These are phyloP conservation scores for Macaranga tanarius DNA, from an alignment of 441 rosid species.

Conservation along the genomic window DNA sequence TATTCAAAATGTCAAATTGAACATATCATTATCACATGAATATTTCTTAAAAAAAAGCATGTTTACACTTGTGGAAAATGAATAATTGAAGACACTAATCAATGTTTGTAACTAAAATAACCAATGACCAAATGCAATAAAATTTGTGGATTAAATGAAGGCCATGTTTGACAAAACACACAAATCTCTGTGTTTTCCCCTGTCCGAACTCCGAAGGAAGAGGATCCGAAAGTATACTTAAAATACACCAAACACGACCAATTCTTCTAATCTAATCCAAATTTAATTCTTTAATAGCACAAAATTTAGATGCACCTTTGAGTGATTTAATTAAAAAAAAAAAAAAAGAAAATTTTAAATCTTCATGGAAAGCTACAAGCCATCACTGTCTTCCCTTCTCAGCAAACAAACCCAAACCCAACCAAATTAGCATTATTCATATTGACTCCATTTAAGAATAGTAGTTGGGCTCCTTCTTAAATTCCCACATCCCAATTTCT, in stretches of 20 bases:
- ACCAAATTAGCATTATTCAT: not conserved
- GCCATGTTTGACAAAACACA: no score
- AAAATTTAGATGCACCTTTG: not conserved
- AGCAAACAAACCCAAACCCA: slow-evolving; percentile 12
- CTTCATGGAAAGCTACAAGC: not conserved
- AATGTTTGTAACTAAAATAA: no score
- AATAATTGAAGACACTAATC: no score
- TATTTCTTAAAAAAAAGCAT: no score
- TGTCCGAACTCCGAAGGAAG: not conserved
- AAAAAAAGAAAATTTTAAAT: no score
- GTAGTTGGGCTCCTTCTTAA: not conserved
- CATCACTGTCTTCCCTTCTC: slow-evolving; percentile 7
- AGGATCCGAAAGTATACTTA: not conserved
- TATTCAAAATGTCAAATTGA: no score
- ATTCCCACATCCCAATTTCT: not conserved
- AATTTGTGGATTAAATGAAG: not conserved
- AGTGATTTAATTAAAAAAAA: no score
- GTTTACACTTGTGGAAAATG: no score
- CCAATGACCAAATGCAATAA: no score
- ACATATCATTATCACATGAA: no score
- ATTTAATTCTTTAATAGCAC: not conserved
- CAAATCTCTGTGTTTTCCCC: no score
- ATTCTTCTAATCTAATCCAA: not conserved
- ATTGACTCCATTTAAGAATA: slow-evolving; percentile 12
- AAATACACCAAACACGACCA: not conserved